These are phyloP conservation scores for Hagleromyces aurorensis DNA, from an alignment of 805 yeast species.

Conservation along the genomic window DNA sequence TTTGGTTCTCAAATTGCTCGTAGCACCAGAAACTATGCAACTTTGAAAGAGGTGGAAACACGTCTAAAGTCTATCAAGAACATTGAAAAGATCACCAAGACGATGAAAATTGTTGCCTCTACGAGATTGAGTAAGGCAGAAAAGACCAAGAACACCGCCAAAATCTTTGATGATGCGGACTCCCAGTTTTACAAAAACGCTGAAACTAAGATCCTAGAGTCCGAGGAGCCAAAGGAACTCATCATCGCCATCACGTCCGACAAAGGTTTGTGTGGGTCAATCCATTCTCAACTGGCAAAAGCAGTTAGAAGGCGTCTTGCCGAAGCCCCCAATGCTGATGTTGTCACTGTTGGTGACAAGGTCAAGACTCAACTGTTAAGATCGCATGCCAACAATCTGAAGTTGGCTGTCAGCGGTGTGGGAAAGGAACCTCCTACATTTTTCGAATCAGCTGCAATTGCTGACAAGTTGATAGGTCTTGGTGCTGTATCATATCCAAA, in stretches of 20 bases:
- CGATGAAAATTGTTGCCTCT: constrained; percentile 99
- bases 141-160: constrained; percentile 83
- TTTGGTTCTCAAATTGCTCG: constrained; percentile 5
- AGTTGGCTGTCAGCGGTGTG: constrained; percentile 76
- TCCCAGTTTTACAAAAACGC: constrained; percentile 70
- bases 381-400: constrained; percentile 61
- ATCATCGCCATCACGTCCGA: constrained; percentile 88
- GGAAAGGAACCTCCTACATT: constrained; percentile 98
- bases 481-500: constrained; percentile 48
- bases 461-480: constrained; percentile 64
- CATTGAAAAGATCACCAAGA: constrained; percentile 98
- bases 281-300: constrained; percentile 91
- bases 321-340: constrained; percentile 60
- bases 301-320: constrained; percentile 63
- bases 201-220: constrained; percentile 56
- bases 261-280: constrained; percentile 98
- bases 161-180: constrained; percentile 77
- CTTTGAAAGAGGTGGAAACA: constrained; percentile 96
- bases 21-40: constrained; percentile 76
- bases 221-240: constrained; percentile 51
- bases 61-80: constrained; percentile 97
- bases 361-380: constrained; percentile 81
- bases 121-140: constrained; percentile 94
- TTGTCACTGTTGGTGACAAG: constrained; percentile 92
- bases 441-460: constrained; percentile 78